Base-by-base conservation (phyloP, 768 basidiomycete genomes). In the Tricholoma matsutake region DNA sequence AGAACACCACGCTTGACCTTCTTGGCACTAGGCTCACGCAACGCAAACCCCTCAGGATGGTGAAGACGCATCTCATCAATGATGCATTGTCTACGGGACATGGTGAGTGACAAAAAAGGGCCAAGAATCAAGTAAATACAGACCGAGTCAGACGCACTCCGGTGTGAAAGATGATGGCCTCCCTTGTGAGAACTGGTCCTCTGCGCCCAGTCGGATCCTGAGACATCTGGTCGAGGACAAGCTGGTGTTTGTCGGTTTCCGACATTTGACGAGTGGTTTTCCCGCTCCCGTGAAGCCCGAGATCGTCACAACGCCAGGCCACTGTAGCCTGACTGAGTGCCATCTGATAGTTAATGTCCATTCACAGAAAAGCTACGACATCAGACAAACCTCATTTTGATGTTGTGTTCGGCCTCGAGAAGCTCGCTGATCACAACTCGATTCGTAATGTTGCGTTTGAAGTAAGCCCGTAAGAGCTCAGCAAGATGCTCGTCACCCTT, bases 191-290 rank as follows among this genome's bases (percentile, higher is more conserved):
- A 13, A 61, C 51, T 22, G 71, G 65, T 11, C 76, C 76, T 5
- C 60, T 63, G 29, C 62, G 62, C 20, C 71, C 66, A 31, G 54
- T 67, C 3, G 75, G 71, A 57, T 78, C 76, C 31, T 72, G 71
- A 1, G 66, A 59, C 67, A 78, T 67, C 63, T 77, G 71, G 32
- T 74, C 70, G 3, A 73, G 35, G n/a, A 78, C 67, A 9, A 77
- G 68, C 39, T 76, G 72, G 3, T 67, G 55, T 57, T 73, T 76
- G 2, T 65, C 64, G 0, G 51, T 56, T 6, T 71, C 68, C 9
- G 66, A 56, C 37, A 74, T 65, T 14, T 61, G 52, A 14, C 54
- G 47, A 0, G 72, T 77, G 22, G 70, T 73, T 1, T 61, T 58
- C 4, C 65, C 57, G 59, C 75, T 74, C 2, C 63, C 73, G 16